Evolutionary conservation across 2,329 filamentous ascomycete genomes (phyloP).

Genomic region (Monosporascus cannonballus): DNA sequence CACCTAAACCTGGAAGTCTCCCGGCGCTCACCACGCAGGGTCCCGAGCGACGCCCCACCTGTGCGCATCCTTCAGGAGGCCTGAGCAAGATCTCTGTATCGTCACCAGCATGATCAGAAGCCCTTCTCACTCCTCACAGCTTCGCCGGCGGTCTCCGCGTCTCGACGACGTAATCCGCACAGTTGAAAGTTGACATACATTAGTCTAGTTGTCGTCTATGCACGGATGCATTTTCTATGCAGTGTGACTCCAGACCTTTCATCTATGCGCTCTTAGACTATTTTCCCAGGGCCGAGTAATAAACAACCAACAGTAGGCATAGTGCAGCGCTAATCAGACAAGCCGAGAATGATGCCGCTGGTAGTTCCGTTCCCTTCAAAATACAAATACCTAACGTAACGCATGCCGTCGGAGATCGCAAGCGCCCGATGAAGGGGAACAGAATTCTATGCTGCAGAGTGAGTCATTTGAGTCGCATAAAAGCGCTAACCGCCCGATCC

Average conservation of each 20-base stretch:
- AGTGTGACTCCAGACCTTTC: neutral
- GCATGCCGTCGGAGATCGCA: neutral
- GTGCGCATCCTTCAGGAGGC: too few relatives aligned
- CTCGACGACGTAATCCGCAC: neutral
- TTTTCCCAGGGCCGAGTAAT: neutral
- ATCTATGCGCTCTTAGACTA: neutral
- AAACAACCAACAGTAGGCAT: neutral
- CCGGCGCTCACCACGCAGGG: too few relatives aligned
- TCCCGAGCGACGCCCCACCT: too few relatives aligned
- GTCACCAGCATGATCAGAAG: too few relatives aligned
- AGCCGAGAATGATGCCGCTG: neutral
- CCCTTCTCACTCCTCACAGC: too few relatives aligned
- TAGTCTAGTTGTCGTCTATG: neutral
- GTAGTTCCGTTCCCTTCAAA: neutral
- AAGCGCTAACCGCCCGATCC: constrained; percentile 15
- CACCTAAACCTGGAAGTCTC: too few relatives aligned
- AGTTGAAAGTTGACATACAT: neutral
- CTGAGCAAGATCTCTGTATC: too few relatives aligned
- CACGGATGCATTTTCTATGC: neutral
- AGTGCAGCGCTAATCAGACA: neutral
- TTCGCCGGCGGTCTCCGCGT: too few relatives aligned
- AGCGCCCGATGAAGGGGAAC: neutral
- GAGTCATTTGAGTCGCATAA: constrained; percentile 6
- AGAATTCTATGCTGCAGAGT: constrained; percentile 6
- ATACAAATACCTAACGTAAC: neutral